Percentiles rank a stretch among this genome's conserved stretches.
Evolutionary conservation across 805 yeast genomes (phyloP).

Genomic region (Metschnikowia vanudenii): DNA sequence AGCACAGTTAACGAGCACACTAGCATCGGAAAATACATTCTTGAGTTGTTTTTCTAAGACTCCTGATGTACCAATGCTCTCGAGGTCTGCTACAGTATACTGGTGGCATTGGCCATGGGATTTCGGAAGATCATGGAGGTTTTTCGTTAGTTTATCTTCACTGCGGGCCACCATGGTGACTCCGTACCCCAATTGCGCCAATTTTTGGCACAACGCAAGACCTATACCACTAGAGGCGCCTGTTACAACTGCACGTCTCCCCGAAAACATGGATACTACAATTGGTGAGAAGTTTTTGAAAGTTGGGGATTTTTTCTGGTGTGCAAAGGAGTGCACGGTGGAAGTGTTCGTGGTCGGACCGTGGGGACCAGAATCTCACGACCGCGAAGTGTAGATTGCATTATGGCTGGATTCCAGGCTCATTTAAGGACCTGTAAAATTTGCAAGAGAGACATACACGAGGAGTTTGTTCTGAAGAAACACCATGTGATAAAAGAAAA

Average conservation of each 20-base stretch:
- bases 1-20: slow-evolving; percentile 61
- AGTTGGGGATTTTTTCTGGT: no score
- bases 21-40: slow-evolving; percentile 31
- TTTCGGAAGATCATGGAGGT: slow-evolving; percentile 7
- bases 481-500: no score
- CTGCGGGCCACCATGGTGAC: slow-evolving; percentile 54
- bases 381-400: no score
- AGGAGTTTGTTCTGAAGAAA: no score
- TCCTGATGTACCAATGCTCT: not conserved
- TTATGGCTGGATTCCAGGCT: no score
- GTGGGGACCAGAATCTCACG: no score
- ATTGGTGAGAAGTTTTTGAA: no score
- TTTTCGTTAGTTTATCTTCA: slow-evolving; percentile 29
- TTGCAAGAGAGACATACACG: no score
- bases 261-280: slow-evolving; percentile 22
- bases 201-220: slow-evolving; percentile 46
- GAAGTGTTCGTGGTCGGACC: no score
- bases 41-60: not conserved
- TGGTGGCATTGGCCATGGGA: slow-evolving; percentile 27
- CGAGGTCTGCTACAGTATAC: slow-evolving; percentile 35
- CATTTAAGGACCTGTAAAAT: no score
- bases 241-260: slow-evolving; percentile 52
- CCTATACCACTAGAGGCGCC: slow-evolving; percentile 78
- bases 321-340: not conserved
- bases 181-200: slow-evolving; percentile 52